A percentile compares a stretch with the other conserved stretches of the same genome.
phyloP scores from a whole-genome alignment of 2,329 filamentous ascomycete genomes.

The Paracoccidioides brasiliensis region DNA sequence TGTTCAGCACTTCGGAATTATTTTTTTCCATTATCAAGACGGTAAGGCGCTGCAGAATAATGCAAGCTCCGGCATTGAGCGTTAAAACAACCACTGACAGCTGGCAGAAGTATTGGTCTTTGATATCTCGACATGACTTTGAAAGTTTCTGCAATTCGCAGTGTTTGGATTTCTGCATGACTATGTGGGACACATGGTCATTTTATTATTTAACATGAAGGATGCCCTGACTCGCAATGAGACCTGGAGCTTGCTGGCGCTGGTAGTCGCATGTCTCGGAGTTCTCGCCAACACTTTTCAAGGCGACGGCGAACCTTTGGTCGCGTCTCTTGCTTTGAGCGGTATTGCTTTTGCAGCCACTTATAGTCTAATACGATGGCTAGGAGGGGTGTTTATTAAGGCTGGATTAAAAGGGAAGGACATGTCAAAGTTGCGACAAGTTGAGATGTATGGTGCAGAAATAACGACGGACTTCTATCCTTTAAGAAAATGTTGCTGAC shows the following conservation, averaged over 20 bases:
- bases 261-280: conserved; percentile 56
- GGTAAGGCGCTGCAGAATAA: neutral
- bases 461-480: neutral
- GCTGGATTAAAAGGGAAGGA: conserved; percentile 84
- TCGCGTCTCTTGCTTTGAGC: conserved; percentile 79
- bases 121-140: neutral
- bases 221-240: conserved; percentile 39
- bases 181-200: neutral
- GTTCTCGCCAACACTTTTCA: conserved; percentile 63
- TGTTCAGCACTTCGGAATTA: neutral
- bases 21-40: neutral
- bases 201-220: conserved; percentile 19
- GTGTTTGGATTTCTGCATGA: neutral
- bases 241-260: conserved; percentile 44
- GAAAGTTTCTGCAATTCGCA: neutral
- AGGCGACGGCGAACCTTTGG: conserved; percentile 74
- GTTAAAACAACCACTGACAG: no score
- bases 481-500: conserved; percentile 4
- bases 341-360: conserved; percentile 68
- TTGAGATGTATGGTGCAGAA: conserved; percentile 51
- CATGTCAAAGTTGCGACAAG: conserved; percentile 61
- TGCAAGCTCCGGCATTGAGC: neutral
- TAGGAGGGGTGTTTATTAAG: conserved; percentile 76
- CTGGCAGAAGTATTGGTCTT: neutral
- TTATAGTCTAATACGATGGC: conserved; percentile 84